phyloP scores from a whole-genome alignment of 208 protist species.

The Giardia duodenalis region DNA sequence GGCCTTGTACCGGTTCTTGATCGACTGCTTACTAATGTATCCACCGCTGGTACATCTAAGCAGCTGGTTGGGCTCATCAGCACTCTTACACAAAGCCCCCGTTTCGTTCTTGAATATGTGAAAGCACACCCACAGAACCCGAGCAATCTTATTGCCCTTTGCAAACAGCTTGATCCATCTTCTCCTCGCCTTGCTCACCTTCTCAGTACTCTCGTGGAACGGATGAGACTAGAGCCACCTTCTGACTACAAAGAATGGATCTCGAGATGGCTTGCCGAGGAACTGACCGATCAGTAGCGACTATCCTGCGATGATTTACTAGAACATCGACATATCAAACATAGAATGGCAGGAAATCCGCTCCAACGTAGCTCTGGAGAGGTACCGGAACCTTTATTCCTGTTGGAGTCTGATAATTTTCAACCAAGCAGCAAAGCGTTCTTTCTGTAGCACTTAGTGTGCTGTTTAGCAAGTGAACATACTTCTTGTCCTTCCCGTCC shows the following conservation, averaged over 20 bases:
- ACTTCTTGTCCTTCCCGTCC: conserved; percentile 50
- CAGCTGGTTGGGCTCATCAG: no score
- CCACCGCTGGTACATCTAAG: no score
- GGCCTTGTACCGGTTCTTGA: background rate
- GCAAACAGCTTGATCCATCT: background rate
- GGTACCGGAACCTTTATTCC: conserved; percentile 58
- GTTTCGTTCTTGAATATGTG: no score
- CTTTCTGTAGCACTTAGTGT: conserved; percentile 78
- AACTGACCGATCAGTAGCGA: no score
- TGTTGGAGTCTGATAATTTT: conserved; percentile 93
- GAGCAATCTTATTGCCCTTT: background rate
- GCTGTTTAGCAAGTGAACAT: conserved; percentile 98
- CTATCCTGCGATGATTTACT: background rate
- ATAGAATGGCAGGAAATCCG: conserved; percentile 51
- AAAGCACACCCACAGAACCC: no score
- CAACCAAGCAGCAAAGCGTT: conserved; percentile 94
- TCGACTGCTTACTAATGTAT: background rate
- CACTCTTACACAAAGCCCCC: no score
- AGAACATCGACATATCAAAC: background rate
- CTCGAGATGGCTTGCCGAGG: no score
- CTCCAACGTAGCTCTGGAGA: conserved; percentile 59
- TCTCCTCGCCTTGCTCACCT: background rate
- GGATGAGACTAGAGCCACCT: background rate
- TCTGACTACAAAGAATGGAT: background rate
- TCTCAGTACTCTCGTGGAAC: background rate